A percentile compares a stretch with the other conserved stretches of the same genome.
Conservation (phyloP, 2,329 filamentous ascomycete species). For the Cyphellophora attinorum region DNA sequence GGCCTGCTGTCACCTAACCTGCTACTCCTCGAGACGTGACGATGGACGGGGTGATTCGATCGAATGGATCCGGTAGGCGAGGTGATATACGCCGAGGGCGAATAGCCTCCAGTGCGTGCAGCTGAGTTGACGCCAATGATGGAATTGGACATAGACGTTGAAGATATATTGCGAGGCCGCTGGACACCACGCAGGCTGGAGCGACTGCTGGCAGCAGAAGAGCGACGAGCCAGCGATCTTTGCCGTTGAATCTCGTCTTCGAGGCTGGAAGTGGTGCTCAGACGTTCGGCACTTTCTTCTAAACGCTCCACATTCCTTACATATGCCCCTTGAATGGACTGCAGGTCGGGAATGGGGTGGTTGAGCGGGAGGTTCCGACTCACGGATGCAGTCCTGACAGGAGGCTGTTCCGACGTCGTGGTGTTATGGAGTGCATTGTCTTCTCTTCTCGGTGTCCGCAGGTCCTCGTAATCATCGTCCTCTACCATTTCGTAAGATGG, state of each 20-base stretch:
- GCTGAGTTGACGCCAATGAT: slow-evolving; percentile 25
- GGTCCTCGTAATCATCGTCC: slow-evolving; percentile 33
- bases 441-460: slow-evolving; percentile 9
- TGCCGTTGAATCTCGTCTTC: slow-evolving; percentile 35
- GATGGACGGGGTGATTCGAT: slow-evolving; percentile 23
- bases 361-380: slow-evolving; percentile 33
- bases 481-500: slow-evolving; percentile 37
- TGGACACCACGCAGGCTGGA: slow-evolving; percentile 7
- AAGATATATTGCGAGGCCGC: slow-evolving; percentile 23
- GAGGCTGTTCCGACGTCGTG: slow-evolving; percentile 11
- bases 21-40: slow-evolving; percentile 27
- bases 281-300: slow-evolving; percentile 37
- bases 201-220: slow-evolving; percentile 21
- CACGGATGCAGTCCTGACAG: slow-evolving; percentile 26
- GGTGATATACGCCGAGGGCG: slow-evolving; percentile 26
- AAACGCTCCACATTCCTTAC: slow-evolving; percentile 39
- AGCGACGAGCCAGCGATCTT: slow-evolving; percentile 25
- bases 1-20: slow-evolving; percentile 26
- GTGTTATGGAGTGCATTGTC: slow-evolving; percentile 7
- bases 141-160: slow-evolving; percentile 32
- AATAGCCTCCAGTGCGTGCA: slow-evolving; percentile 31
- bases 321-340: slow-evolving; percentile 41
- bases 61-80: slow-evolving; percentile 33
- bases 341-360: slow-evolving; percentile 40
- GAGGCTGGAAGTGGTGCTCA: slow-evolving; percentile 38